These are phyloP conservation scores for Sungouiozyma ichnusensis DNA, from an alignment of 805 yeast species.

Conservation along the genomic window DNA sequence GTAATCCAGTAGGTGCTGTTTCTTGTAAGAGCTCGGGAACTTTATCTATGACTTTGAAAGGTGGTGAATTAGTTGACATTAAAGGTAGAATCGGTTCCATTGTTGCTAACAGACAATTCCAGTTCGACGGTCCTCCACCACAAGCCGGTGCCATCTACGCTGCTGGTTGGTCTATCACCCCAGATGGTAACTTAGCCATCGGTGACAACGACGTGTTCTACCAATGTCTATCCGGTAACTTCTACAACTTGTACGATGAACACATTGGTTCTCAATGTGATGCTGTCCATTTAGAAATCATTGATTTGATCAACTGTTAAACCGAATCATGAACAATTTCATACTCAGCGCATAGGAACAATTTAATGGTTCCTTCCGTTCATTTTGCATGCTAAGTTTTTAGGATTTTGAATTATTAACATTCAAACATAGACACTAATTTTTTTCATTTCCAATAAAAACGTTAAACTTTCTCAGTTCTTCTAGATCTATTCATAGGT, in stretches of 20 bases:
- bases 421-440: background rate
- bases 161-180: slow-evolving; percentile 51
- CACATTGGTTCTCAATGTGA: slow-evolving; percentile 51
- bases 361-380: background rate
- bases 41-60: slow-evolving; percentile 45
- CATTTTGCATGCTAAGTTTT: background rate
- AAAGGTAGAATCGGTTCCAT: slow-evolving; percentile 66
- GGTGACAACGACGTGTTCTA: slow-evolving; percentile 54
- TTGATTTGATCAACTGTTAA: slow-evolving; percentile 48
- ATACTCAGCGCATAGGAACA: too few relatives aligned
- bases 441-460: background rate
- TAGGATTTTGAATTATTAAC: background rate
- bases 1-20: slow-evolving; percentile 30
- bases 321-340: background rate
- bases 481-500: background rate
- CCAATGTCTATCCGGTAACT: slow-evolving; percentile 64
- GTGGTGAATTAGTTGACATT: slow-evolving; percentile 44
- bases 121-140: slow-evolving; percentile 80
- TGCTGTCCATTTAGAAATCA: slow-evolving; percentile 48
- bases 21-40: slow-evolving; percentile 41
- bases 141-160: slow-evolving; percentile 70
- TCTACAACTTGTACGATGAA: slow-evolving; percentile 70
- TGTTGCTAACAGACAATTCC: slow-evolving; percentile 78
- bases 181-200: slow-evolving; percentile 51
- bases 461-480: background rate